These are phyloP conservation scores for Gracilaria caudata DNA, from an alignment of 23 red algal species.

Conservation along the genomic window DNA sequence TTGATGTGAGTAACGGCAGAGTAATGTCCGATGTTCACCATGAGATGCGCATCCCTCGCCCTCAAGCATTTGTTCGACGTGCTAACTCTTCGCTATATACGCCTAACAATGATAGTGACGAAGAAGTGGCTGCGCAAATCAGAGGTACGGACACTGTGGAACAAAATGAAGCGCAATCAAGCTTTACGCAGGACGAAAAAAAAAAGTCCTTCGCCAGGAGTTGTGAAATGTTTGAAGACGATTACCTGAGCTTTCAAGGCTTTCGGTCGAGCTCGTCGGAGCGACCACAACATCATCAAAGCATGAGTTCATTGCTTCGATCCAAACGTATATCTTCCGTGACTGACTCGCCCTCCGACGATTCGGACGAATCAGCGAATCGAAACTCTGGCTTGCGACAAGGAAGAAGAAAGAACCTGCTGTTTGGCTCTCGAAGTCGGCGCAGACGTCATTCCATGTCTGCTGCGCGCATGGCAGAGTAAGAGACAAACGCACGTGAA, in stretches of 20 bases:
- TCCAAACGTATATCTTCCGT: slow-evolving; percentile 47
- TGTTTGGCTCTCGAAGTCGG: not conserved
- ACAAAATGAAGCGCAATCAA: not conserved
- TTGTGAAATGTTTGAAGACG: slow-evolving; percentile 56
- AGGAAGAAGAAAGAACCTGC: not conserved
- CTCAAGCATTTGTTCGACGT: not conserved
- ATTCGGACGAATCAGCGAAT: slow-evolving; percentile 9
- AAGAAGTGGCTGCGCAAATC: not conserved
- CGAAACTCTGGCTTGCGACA: not conserved
- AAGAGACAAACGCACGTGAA: not conserved
- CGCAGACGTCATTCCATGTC: not conserved
- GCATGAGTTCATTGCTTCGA: slow-evolving; percentile 41
- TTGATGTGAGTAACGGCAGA: slow-evolving; percentile 28
- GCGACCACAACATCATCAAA: slow-evolving; percentile 17
- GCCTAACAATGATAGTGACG: not conserved
- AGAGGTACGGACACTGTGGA: not conserved
- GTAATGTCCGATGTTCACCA: slow-evolving; percentile 25
- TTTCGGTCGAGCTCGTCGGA: slow-evolving; percentile 30
- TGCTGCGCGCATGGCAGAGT: not conserved
- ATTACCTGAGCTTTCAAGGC: slow-evolving; percentile 61
- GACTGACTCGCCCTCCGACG: slow-evolving; percentile 47
- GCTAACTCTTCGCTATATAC: slow-evolving; percentile 14
- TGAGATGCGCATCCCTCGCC: slow-evolving; percentile 13
- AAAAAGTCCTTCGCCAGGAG: not conserved
- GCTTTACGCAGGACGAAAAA: not conserved